A percentile compares a stretch with the other conserved stretches of the same genome.
phyloP scores from a whole-genome alignment of 345 rosid species.

The Anastatica hierochuntica region DNA sequence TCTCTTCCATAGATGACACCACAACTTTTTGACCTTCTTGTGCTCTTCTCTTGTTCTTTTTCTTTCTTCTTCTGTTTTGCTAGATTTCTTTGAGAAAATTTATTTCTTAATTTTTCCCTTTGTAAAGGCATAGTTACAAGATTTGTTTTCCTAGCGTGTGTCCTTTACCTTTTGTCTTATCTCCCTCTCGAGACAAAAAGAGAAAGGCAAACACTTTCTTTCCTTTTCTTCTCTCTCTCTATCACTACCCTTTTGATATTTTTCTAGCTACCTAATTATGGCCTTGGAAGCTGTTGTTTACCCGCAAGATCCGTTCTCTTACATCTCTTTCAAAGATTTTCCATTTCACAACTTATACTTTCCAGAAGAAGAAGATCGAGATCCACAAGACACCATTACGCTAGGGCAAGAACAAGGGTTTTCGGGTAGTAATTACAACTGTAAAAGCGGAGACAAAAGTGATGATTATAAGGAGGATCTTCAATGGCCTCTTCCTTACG shows the following conservation, averaged over 20 bases:
- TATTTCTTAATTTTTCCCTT: neutral
- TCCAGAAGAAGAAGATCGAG: constrained; percentile 29
- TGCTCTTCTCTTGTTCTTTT: neutral
- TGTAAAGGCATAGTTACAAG: constrained; percentile 6
- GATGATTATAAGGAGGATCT: constrained; percentile 13
- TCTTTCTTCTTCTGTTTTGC: constrained; percentile 3
- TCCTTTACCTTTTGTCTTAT: constrained; percentile 26
- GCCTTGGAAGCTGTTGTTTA: constrained; percentile 63
- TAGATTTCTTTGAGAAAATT: neutral
- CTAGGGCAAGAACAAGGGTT: constrained; percentile 24
- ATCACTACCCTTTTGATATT: constrained; percentile 3
- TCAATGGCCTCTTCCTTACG: constrained; percentile 21
- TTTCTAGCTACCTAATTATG: constrained; percentile 27
- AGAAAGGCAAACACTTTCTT: constrained; percentile 28
- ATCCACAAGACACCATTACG: constrained; percentile 23
- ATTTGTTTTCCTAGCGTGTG: constrained; percentile 11
- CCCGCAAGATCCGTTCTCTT: constrained; percentile 54
- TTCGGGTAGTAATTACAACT: constrained; percentile 2
- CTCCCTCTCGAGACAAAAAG: constrained; percentile 28
- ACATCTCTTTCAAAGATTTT: constrained; percentile 34
- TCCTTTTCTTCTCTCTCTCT: constrained; percentile 5
- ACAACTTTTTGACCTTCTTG: constrained; percentile 7
- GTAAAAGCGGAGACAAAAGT: constrained; percentile 7
- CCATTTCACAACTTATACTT: constrained; percentile 22
- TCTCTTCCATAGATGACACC: constrained; percentile 17